These are phyloP conservation scores for Claviceps pazoutovae DNA, from an alignment of 2,329 filamentous ascomycete species.

Conservation along the genomic window DNA sequence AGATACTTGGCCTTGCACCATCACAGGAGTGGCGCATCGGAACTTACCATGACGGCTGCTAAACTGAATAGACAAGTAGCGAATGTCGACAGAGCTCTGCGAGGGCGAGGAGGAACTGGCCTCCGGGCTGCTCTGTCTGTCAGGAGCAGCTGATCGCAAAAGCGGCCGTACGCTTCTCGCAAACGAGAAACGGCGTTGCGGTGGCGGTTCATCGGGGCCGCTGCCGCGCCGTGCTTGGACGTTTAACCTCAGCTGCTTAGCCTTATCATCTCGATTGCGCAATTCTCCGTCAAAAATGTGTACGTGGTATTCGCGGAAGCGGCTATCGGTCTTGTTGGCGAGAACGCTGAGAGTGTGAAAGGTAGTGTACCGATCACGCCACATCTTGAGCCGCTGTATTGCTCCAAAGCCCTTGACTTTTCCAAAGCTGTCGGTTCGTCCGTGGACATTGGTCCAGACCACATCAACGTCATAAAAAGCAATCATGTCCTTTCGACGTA, in stretches of 20 bases:
- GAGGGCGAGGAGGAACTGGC: slow-evolving; percentile 10
- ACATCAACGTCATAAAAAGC: slow-evolving; percentile 40
- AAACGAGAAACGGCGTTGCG: slow-evolving; percentile 28
- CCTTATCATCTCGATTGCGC: slow-evolving; percentile 30
- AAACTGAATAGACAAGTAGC: slow-evolving; percentile 36
- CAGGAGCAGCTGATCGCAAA: slow-evolving; percentile 17
- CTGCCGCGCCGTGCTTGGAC: slow-evolving; percentile 27
- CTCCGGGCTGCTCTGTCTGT: slow-evolving; percentile 10
- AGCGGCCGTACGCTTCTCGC: slow-evolving; percentile 28
- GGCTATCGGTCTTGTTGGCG: slow-evolving; percentile 31
- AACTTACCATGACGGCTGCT: slow-evolving; percentile 30
- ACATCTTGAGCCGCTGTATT: slow-evolving; percentile 38
- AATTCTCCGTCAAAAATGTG: slow-evolving; percentile 33
- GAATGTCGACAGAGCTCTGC: slow-evolving; percentile 24
- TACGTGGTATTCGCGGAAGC: slow-evolving; percentile 34
- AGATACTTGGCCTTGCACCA: background rate
- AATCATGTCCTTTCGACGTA: slow-evolving; percentile 32
- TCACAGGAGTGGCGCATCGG: background rate
- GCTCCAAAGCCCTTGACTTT: slow-evolving; percentile 36
- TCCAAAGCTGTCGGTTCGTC: slow-evolving; percentile 35
- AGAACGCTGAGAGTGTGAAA: slow-evolving; percentile 34
- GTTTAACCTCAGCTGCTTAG: slow-evolving; percentile 30
- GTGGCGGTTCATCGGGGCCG: slow-evolving; percentile 21
- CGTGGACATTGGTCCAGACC: slow-evolving; percentile 35
- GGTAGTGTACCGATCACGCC: slow-evolving; percentile 33